Percentiles rank a stretch among this genome's conserved stretches.
These are phyloP conservation scores for Candida takata DNA, from an alignment of 805 yeast species.

Conservation along the genomic window DNA sequence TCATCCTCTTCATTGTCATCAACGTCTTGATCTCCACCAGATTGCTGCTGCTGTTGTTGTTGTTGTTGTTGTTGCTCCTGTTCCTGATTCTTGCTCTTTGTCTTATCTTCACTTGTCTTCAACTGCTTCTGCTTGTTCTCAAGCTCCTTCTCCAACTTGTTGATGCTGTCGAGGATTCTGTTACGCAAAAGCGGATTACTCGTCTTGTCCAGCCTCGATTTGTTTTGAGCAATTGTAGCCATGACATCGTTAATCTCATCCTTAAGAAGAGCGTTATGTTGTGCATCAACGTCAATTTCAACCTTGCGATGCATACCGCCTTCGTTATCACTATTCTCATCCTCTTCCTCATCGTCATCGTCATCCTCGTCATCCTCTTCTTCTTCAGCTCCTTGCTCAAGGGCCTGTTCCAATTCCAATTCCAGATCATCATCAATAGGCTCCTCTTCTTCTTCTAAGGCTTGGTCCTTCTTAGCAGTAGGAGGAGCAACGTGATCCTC, in stretches of 20 bases:
- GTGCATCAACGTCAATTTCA: conserved; percentile 38
- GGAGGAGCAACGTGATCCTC: conserved; percentile 2
- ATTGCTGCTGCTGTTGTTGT: conserved; percentile 27
- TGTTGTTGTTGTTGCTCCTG: conserved; percentile 23
- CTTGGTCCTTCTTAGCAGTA: conserved; percentile 2
- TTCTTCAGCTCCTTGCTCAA: conserved; percentile 27
- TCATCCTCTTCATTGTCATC: conserved; percentile 28
- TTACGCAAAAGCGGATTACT: conserved; percentile 79
- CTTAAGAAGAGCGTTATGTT: conserved; percentile 64
- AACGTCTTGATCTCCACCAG: conserved; percentile 21
- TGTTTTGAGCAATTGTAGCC: conserved; percentile 67
- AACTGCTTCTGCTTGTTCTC: conserved; percentile 73
- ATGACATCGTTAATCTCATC: conserved; percentile 86
- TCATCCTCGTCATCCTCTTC: conserved; percentile 20
- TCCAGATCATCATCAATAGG: conserved; percentile 34
- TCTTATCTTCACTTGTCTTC: conserved; percentile 29
- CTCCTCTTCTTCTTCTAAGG: conserved; percentile 6
- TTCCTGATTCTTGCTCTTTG: conserved; percentile 19
- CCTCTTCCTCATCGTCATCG: conserved; percentile 33
- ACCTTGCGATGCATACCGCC: conserved; percentile 22
- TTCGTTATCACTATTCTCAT: conserved; percentile 27
- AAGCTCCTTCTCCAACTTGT: conserved; percentile 70
- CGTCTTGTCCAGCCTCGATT: conserved; percentile 63
- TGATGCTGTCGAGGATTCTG: conserved; percentile 76
- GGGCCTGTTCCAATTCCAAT: conserved; percentile 50